phyloP scores from a whole-genome alignment of 1,284 basidiomycete species.

The Pyrrhoderma noxium region DNA sequence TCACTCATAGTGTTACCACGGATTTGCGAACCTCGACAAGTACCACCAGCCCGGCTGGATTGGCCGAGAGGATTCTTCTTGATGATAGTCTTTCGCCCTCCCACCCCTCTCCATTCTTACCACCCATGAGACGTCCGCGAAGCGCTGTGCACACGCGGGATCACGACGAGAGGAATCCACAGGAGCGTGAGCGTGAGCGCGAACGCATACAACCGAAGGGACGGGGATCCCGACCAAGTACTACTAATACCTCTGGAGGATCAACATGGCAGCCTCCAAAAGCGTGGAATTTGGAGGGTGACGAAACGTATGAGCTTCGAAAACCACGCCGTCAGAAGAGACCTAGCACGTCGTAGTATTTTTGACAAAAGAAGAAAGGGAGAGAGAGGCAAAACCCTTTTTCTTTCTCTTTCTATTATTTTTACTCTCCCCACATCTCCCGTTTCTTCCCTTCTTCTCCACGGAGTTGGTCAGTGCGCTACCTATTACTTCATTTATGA shows the following conservation, averaged over 20 bases:
- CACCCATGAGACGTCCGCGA: neutral
- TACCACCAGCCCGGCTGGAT: neutral
- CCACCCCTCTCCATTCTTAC: neutral
- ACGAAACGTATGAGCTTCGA: slow-evolving; percentile 9
- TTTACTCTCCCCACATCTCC: too few relatives aligned
- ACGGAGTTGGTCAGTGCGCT: too few relatives aligned
- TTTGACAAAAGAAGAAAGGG: too few relatives aligned
- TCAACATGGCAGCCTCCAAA: slow-evolving; percentile 10
- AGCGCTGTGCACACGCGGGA: neutral
- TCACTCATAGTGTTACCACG: slow-evolving; percentile 11
- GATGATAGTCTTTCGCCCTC: neutral
- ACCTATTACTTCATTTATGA: too few relatives aligned
- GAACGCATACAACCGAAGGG: too few relatives aligned
- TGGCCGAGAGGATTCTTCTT: neutral
- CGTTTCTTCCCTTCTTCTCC: too few relatives aligned
- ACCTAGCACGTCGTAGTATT: slow-evolving; percentile 6
- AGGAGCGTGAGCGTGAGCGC: neutral
- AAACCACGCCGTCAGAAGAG: slow-evolving; percentile 9
- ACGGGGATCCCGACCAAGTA: neutral
- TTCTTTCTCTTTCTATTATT: too few relatives aligned
- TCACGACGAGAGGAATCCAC: neutral
- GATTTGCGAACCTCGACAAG: slow-evolving; percentile 2
- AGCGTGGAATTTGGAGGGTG: slow-evolving; percentile 10
- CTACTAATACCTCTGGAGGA: neutral
- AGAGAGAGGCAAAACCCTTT: too few relatives aligned